phyloP scores from a whole-genome alignment of 352 stramenopile species.

The Phytophthora litchii region DNA sequence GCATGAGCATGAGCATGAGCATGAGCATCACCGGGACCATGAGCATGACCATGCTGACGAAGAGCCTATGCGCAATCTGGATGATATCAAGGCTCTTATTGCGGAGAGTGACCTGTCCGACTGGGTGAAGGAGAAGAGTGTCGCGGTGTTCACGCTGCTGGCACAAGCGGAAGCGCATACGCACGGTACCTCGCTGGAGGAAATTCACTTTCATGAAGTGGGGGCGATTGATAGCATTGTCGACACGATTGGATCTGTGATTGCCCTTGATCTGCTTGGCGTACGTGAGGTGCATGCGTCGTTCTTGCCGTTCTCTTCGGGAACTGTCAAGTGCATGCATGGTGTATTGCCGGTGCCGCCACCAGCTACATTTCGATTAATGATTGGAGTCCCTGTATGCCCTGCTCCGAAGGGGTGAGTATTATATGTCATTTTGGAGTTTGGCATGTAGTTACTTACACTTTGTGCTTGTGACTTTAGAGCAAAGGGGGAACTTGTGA shows the following conservation, averaged over 20 bases:
- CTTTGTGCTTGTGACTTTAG: constrained; percentile 26
- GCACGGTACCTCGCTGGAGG: constrained; percentile 92
- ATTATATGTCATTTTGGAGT: not conserved
- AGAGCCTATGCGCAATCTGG: constrained; percentile 92
- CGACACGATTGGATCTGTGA: constrained; percentile 95
- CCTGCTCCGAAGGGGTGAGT: constrained; percentile 85
- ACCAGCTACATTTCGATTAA: constrained; percentile 93
- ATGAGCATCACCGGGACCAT: constrained; percentile 40
- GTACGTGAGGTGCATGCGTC: constrained; percentile 89
- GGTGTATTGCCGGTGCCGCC: constrained; percentile 95
- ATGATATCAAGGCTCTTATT: constrained; percentile 90
- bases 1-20: constrained; percentile 35
- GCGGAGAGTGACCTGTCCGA: constrained; percentile 76
- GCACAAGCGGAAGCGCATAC: constrained; percentile 94
- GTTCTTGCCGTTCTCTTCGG: constrained; percentile 90
- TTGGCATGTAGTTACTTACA: not conserved
- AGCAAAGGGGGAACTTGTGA: constrained; percentile 94
- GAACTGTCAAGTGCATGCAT: constrained; percentile 95
- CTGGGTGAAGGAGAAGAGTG: constrained; percentile 90
- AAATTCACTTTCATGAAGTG: constrained; percentile 98
- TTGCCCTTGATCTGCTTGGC: constrained; percentile 93
- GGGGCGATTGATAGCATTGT: constrained; percentile 97
- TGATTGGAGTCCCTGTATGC: constrained; percentile 94
- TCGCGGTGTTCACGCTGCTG: constrained; percentile 92
- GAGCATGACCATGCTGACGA: constrained; percentile 38